These are phyloP conservation scores for Cicer judaicum DNA, from an alignment of 306 rosid genomes.

Conservation along the genomic window DNA sequence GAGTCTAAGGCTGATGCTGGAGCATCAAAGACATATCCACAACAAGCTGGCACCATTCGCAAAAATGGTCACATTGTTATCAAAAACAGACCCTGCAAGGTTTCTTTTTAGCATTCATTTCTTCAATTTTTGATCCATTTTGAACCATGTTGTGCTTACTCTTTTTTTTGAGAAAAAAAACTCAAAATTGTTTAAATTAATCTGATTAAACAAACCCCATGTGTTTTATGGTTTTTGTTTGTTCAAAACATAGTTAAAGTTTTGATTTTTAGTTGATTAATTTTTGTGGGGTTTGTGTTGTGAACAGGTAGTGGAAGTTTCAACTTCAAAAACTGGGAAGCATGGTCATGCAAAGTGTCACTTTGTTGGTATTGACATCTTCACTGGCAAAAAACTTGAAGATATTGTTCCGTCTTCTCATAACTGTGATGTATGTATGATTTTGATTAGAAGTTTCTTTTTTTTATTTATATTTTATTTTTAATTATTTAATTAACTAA, in stretches of 20 bases:
- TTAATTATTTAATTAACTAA: background rate
- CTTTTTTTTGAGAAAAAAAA: background rate
- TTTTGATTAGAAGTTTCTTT: background rate
- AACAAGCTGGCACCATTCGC: conserved; percentile 97
- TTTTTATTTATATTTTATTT: conserved; percentile 3
- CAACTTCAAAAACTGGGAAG: conserved; percentile 96
- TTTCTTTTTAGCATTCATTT: conserved; percentile 8
- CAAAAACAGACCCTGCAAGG: conserved; percentile 97
- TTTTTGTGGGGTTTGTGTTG: conserved; percentile 3
- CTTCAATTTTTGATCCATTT: background rate
- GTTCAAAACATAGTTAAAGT: background rate
- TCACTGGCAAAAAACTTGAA: conserved; percentile 90
- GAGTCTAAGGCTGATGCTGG: conserved; percentile 98
- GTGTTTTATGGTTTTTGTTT: background rate
- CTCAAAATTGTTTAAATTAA: background rate
- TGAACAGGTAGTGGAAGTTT: conserved; percentile 94
- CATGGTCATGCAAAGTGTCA: conserved; percentile 99
- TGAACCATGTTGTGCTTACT: background rate
- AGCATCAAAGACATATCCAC: conserved; percentile 94
- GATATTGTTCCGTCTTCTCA: conserved; percentile 99
- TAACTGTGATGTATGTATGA: conserved; percentile 82
- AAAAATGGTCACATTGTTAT: conserved; percentile 92
- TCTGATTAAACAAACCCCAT: conserved; percentile 8
- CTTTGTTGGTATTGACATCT: conserved; percentile 94
- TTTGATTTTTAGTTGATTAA: conserved; percentile 5